Conservation (phyloP, 495 filamentous ascomycete genomes). For the Penicillium salamii region DNA sequence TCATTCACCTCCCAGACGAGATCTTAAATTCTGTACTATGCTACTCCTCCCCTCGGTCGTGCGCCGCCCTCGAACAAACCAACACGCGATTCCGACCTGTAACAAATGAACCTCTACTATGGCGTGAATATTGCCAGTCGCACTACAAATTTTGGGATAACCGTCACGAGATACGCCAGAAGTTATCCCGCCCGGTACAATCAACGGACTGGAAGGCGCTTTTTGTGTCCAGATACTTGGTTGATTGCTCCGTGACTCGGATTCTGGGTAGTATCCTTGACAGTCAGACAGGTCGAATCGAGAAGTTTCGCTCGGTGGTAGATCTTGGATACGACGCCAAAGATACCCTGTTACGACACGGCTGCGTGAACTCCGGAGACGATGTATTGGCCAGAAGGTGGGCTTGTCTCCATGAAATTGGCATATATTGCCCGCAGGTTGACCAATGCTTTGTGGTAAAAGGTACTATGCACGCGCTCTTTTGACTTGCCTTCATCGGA, state of each 20-base stretch:
- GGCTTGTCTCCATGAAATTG: conserved; percentile 11
- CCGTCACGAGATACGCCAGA: conserved; percentile 59
- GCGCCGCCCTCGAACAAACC: conserved; percentile 51
- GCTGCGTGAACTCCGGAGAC: conserved; percentile 54
- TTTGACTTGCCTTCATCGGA: conserved; percentile 76
- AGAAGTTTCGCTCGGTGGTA: conserved; percentile 65
- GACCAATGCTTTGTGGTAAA: conserved; percentile 6
- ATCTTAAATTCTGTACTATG: conserved; percentile 67
- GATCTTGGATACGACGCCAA: conserved; percentile 82
- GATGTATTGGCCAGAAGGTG: conserved; percentile 84
- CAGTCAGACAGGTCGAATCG: conserved; percentile 64
- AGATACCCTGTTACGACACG: conserved; percentile 72
- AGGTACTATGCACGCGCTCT: conserved; percentile 74
- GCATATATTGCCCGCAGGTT: conserved; percentile 8
- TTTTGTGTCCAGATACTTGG: conserved; percentile 56
- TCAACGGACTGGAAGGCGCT: conserved; percentile 74
- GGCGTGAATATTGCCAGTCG: conserved; percentile 69
- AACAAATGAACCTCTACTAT: conserved; percentile 68
- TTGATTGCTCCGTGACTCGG: conserved; percentile 52
- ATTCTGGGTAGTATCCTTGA: conserved; percentile 69
- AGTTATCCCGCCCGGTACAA: conserved; percentile 48
- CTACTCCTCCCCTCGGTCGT: conserved; percentile 50
- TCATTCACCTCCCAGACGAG: conserved; percentile 64
- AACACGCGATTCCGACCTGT: conserved; percentile 64
- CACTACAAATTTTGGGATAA: conserved; percentile 72